A percentile compares a stretch with the other conserved stretches of the same genome.
These are phyloP conservation scores for Didymella pinodella DNA, from an alignment of 2,329 filamentous ascomycete species.

Conservation along the genomic window DNA sequence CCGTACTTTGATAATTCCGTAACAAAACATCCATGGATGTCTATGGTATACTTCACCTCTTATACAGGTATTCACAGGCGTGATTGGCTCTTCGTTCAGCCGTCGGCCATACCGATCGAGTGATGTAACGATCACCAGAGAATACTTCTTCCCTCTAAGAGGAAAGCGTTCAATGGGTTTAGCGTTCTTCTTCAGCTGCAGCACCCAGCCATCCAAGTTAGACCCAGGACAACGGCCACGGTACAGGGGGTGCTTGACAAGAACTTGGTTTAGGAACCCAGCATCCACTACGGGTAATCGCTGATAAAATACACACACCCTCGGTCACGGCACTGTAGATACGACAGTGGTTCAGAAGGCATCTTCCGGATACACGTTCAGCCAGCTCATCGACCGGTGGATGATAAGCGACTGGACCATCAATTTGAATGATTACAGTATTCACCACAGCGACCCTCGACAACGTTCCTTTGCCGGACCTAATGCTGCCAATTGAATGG, in stretches of 20 bases:
- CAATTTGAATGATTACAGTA: background rate
- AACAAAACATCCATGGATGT: background rate
- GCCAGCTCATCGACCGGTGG: background rate
- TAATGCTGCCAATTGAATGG: background rate
- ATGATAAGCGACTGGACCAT: background rate
- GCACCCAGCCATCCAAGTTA: background rate
- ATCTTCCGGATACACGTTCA: background rate
- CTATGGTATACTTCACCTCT: background rate
- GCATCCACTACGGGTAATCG: background rate
- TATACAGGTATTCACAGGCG: background rate
- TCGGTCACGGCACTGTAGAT: background rate
- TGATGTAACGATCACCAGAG: background rate
- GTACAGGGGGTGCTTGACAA: slow-evolving; percentile 1
- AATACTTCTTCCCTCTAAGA: background rate
- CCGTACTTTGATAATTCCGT: background rate
- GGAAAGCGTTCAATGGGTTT: background rate
- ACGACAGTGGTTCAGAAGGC: background rate
- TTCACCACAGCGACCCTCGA: background rate
- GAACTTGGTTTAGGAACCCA: background rate
- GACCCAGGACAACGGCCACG: background rate
- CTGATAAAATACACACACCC: background rate
- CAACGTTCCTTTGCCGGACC: background rate
- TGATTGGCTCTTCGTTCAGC: background rate
- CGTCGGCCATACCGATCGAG: background rate
- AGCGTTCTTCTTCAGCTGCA: background rate